Evolutionary conservation across 495 filamentous ascomycete genomes (phyloP).

Genomic region (Immersiella caudata): DNA sequence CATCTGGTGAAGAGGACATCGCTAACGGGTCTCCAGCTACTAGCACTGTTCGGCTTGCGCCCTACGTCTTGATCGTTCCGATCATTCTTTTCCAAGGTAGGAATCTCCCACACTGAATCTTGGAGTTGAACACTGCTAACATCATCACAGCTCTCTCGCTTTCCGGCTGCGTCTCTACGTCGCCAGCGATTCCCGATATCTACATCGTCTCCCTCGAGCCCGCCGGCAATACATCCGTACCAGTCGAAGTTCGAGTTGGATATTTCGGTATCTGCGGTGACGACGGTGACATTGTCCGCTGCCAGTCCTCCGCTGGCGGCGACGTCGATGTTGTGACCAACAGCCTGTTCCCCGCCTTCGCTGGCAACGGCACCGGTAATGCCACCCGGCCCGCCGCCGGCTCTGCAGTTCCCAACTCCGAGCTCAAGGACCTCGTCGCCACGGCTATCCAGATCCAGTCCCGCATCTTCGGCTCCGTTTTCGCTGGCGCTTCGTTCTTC

Average conservation of each 20-base stretch:
- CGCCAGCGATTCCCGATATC: constrained; percentile 35
- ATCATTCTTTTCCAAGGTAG: constrained; percentile 33
- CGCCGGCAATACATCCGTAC: constrained; percentile 24
- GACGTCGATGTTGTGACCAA: constrained; percentile 19
- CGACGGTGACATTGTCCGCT: constrained; percentile 27
- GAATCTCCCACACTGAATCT: background rate
- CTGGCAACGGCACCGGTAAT: constrained; percentile 13
- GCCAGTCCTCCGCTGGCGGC: constrained; percentile 25
- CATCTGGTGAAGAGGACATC: background rate
- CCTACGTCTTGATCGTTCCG: constrained; percentile 33
- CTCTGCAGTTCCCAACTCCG: constrained; percentile 4
- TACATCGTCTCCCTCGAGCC: constrained; percentile 35
- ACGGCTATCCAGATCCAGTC: constrained; percentile 34
- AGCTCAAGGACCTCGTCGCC: constrained; percentile 27
- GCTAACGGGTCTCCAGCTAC: constrained; percentile 25
- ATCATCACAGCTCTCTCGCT: constrained; percentile 31
- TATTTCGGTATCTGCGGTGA: constrained; percentile 44
- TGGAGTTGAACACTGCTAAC: background rate
- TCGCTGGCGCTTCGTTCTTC: constrained; percentile 28
- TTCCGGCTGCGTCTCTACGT: constrained; percentile 35
- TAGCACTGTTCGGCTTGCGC: constrained; percentile 21
- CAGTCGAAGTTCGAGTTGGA: constrained; percentile 34
- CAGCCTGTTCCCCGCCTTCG: constrained; percentile 21
- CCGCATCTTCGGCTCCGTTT: constrained; percentile 29
- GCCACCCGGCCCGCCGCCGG: background rate